These are phyloP conservation scores for Helotiales sp. DNA, from an alignment of 2,329 filamentous ascomycete genomes.

Conservation along the genomic window DNA sequence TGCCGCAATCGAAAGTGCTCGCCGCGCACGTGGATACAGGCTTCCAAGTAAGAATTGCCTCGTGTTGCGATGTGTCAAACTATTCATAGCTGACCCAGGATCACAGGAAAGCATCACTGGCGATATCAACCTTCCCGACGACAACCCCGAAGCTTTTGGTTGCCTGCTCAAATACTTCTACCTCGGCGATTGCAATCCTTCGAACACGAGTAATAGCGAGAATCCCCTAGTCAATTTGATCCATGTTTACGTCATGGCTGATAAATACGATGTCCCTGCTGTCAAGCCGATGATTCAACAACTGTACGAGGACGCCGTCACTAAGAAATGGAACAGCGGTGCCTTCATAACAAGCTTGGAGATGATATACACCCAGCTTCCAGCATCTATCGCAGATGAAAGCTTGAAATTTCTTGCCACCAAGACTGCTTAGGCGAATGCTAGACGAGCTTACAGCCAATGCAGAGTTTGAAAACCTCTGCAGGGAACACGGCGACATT, in stretches of 20 bases:
- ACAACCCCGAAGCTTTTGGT: no score
- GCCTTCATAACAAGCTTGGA: conserved; percentile 10
- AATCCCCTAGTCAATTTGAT: conserved; percentile 12
- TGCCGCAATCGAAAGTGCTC: no score
- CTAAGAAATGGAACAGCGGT: conserved; percentile 8
- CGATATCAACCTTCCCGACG: no score
- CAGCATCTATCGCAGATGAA: conserved; percentile 6
- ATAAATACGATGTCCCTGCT: conserved; percentile 20
- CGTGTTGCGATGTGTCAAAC: no score
- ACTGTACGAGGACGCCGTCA: conserved; percentile 9
- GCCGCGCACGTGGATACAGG: no score
- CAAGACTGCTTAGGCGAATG: conserved; percentile 3
- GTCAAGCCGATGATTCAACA: conserved; percentile 15
- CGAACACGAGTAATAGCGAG: not conserved
- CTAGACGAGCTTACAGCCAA: conserved; percentile 6
- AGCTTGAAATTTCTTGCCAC: conserved; percentile 12
- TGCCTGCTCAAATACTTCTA: no score
- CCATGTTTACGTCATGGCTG: conserved; percentile 22
- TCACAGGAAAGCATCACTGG: no score
- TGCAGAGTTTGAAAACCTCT: conserved; percentile 16
- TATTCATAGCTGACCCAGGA: no score
- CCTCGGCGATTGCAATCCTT: no score
- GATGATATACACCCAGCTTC: conserved; percentile 14
- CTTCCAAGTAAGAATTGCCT: no score
- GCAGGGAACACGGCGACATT: conserved; percentile 12